A percentile compares a stretch with the other conserved stretches of the same genome.
Evolutionary conservation across 495 filamentous ascomycete species (phyloP).

Genomic region (Penicilliopsis zonata): DNA sequence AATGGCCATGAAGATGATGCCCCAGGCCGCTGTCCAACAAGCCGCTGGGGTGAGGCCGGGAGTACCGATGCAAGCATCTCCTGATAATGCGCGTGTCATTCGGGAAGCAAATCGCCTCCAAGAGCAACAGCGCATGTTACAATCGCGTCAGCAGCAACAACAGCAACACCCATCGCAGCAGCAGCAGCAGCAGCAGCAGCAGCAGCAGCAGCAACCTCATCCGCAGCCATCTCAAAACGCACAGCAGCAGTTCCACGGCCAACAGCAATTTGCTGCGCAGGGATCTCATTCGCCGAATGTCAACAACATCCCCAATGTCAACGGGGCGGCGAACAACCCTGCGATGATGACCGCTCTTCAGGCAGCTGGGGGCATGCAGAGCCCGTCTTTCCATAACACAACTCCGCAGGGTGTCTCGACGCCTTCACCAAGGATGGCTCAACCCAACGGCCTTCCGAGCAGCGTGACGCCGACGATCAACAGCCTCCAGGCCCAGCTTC

Average conservation of each 20-base stretch:
- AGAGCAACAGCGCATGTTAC: slow-evolving; percentile 52
- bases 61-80: slow-evolving; percentile 41
- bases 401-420: slow-evolving; percentile 34
- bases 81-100: slow-evolving; percentile 39
- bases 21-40: slow-evolving; percentile 59
- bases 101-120: slow-evolving; percentile 53
- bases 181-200: slow-evolving; percentile 19
- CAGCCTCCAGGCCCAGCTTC: slow-evolving; percentile 36
- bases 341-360: slow-evolving; percentile 43
- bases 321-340: slow-evolving; percentile 40
- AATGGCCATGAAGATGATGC: slow-evolving; percentile 56
- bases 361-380: slow-evolving; percentile 34
- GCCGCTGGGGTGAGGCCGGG: slow-evolving; percentile 45
- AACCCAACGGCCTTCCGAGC: slow-evolving; percentile 38
- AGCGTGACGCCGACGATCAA: slow-evolving; percentile 44
- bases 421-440: slow-evolving; percentile 38
- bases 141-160: slow-evolving; percentile 48
- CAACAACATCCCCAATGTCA: slow-evolving; percentile 32
- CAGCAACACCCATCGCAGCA: slow-evolving; percentile 31
- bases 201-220: slow-evolving; percentile 25
- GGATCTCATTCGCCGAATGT: slow-evolving; percentile 31
- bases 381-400: slow-evolving; percentile 33
- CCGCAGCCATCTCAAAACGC: slow-evolving; percentile 26
- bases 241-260: slow-evolving; percentile 30
- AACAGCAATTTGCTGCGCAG: slow-evolving; percentile 28